Base-by-base conservation (phyloP, 176 grass and related monocot species). In the Raddia distichophylla region DNA sequence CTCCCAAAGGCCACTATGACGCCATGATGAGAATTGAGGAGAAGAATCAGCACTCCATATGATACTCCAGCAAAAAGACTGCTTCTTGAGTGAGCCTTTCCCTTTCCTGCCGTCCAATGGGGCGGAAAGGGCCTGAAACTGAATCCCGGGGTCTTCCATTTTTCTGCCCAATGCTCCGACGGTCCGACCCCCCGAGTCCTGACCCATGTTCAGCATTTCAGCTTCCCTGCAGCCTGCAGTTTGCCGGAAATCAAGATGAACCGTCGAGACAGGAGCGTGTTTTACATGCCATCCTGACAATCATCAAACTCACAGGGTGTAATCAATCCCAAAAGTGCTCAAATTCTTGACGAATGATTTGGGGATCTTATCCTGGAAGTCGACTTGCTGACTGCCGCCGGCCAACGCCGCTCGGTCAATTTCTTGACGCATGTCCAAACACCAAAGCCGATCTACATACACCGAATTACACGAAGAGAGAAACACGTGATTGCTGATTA, bases 71-170 rank as follows among this genome's bases (percentile, higher is more conserved):
- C 70, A 83, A 49, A 51, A 74, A 60, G 60, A 52, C 33, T 22
- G 79, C 79, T 50, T 69, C 50, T 37, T n/a, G n/a, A n/a, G 27
- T 14, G 80, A 40, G 37, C 40, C 67, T 79, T 78, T 63, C 48
- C 18, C 40, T 70, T 65, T 67, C 61, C 37, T 40, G 17, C 67
- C 50, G 59, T 73, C 74, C 42, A 73, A 57, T 82, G 50, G 65
- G 62, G 33, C 73, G 83, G 59, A 83, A 87, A 64, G 58, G 17
- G 74, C 12, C 69, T 70, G 82, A 64, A 80, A 56, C 82, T 52
- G 82, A 76, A 81, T 27, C 82, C 70, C 49, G 17, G 48, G 40
- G 37, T 6, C n/a, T 14, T 70, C 37, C 50, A 12, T 56, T 48
- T 12, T 27, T 27, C 1, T 0, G 7, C 35, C 9, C 34, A 60